phyloP scores from a whole-genome alignment of 1,284 basidiomycete genomes.

The Cryptococcus floricola region DNA sequence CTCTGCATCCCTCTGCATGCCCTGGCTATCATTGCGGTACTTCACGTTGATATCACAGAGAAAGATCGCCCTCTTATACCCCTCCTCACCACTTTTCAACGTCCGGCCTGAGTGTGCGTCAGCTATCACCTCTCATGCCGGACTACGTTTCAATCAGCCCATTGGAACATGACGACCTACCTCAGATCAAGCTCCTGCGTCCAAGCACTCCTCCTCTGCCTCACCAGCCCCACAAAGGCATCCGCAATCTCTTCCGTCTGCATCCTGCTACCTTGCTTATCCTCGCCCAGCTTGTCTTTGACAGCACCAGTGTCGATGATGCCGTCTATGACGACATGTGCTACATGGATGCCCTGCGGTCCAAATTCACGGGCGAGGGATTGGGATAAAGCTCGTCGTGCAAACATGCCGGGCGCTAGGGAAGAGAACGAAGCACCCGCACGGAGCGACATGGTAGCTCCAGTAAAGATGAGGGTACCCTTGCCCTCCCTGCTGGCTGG shows the following conservation, averaged over 20 bases:
- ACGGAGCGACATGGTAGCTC: slow-evolving; percentile 41
- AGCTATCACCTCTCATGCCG: too few species aligned
- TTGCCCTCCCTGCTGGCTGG: slow-evolving; percentile 4
- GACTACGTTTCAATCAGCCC: too few species aligned
- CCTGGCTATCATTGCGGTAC: too few species aligned
- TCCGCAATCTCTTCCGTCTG: slow-evolving; percentile 23
- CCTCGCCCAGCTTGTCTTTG: slow-evolving; percentile 21
- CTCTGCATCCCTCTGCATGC: too few species aligned
- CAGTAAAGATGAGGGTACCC: slow-evolving; percentile 45
- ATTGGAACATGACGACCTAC: slow-evolving; percentile 8
- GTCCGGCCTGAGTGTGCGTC: too few species aligned
- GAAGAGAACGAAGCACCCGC: slow-evolving; percentile 32
- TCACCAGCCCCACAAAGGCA: slow-evolving; percentile 39
- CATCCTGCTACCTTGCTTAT: slow-evolving; percentile 22
- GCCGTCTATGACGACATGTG: slow-evolving; percentile 50
- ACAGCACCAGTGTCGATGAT: slow-evolving; percentile 38
- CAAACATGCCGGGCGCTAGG: slow-evolving; percentile 40
- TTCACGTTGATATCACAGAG: too few species aligned
- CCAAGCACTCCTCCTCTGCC: slow-evolving; percentile 42
- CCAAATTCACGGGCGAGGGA: slow-evolving; percentile 49
- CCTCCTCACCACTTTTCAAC: too few species aligned
- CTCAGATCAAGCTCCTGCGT: slow-evolving; percentile 46
- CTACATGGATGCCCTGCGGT: slow-evolving; percentile 49
- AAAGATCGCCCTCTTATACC: too few species aligned
- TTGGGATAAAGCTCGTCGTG: slow-evolving; percentile 36